Conservation (phyloP, 257 asterid genomes). For the Ocimum tenuiflorum region DNA sequence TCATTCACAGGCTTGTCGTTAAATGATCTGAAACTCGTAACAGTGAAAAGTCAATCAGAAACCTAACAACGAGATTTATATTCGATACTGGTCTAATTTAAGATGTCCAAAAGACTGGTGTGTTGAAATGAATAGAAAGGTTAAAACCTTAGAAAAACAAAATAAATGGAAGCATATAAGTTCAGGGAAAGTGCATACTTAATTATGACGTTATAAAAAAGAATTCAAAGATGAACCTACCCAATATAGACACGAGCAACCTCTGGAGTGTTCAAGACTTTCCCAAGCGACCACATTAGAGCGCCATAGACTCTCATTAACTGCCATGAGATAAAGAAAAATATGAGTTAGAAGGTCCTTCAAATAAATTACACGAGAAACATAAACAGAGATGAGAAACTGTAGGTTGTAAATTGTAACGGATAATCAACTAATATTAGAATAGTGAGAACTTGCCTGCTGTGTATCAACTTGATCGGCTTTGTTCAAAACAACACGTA, state of each 20-base stretch:
- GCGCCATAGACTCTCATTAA: constrained; percentile 87
- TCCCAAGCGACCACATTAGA: constrained; percentile 84
- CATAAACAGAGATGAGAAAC: background rate
- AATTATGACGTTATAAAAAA: background rate
- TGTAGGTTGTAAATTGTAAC: background rate
- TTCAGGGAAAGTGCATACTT: background rate
- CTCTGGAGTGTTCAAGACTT: constrained; percentile 76
- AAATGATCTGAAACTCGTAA: constrained; percentile 44
- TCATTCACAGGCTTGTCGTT: constrained; percentile 60
- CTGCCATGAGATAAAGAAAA: constrained; percentile 30
- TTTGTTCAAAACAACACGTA: constrained; percentile 64
- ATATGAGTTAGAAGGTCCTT: background rate
- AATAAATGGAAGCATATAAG: background rate
- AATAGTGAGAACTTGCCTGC: constrained; percentile 29
- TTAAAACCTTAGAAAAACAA: background rate
- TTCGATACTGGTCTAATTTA: background rate
- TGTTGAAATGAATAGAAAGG: background rate
- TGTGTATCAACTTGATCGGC: constrained; percentile 60
- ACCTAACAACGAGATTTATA: background rate
- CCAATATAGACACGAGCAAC: constrained; percentile 72
- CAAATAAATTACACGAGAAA: background rate
- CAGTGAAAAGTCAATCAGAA: background rate
- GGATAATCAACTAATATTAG: background rate
- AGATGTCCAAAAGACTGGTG: background rate
- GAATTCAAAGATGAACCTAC: constrained; percentile 30